Evolutionary conservation across 164 flowering plant species (phyloP), one percentile per base, ranked within the genome.

Genomic region (Liriodendron chinense): DNA sequence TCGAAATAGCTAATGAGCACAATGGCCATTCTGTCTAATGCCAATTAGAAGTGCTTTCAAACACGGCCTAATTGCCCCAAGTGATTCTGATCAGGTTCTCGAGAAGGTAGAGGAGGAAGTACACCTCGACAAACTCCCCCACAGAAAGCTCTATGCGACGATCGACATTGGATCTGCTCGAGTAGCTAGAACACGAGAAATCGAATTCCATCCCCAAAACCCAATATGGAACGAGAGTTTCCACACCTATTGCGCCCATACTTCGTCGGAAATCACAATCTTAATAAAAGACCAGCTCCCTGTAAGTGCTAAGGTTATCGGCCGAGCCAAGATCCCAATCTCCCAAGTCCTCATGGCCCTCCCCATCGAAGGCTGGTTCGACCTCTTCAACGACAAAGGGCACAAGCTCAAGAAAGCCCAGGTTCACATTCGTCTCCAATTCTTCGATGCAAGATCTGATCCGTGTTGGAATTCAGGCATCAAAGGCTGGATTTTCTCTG

Each of bases 171-270:
- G 85, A 70, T 85, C 79, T 76, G 91, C 94, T 64, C 86, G 96
- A 78, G 89, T 89, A 78, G 97, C 92, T 47, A 77, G 93, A 25
- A 93, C 97, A 25, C 80, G 90, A 74, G 77, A 82, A 18, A 62
- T 93, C 47, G 84, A 85, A 73, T 74, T 90, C 16, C 89, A 90
- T 65, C 75, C 76, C 9, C 0, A 72, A 10, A 87, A 87, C 72
- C 97, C 97, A 2, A 71, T 65, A 72, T 93, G 97, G 97, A 64
- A 85, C n/a, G 93, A 93, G 79, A 88, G 88, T 47, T 91, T 91
- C 74, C 96, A 89, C 80, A 83, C 91, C 49, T 88, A 90, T 82
- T 90, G 93, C 82, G 94, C 97, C n/a, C 97, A 93, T 65, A 34
- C 64, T 73, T 91, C 92, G 21, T 79, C 87, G 16, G 76, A 90